Evolutionary conservation across 1,284 basidiomycete genomes (phyloP), one percentile per base, ranked within the genome.

Genomic region (Butyriboletus regius): DNA sequence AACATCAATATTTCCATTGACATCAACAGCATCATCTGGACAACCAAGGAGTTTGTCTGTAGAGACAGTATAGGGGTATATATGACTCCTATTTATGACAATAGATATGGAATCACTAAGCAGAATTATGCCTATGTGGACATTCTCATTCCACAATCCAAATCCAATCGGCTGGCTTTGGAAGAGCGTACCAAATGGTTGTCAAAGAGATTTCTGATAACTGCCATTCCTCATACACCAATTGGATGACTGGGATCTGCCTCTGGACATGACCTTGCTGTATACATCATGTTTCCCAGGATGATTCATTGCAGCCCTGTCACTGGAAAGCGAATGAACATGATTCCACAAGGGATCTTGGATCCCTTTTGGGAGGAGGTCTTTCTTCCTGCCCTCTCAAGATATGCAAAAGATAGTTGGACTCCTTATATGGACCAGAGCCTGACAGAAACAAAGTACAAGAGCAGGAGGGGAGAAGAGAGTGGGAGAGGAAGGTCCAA

Each of bases 211-310:
- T 48, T 54, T n/a, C 38, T 48, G 0, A 2, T 60, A 1, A 50
- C 20, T 45, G 39, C 32, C 0, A 52, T 60, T 0, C 54, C 51
- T 3, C 49, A 60, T 22, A 12, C 38, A 1, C n/a, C 33, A 9
- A 45, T 60, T 39, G 54, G 48, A 3, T 4, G n/a, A 4, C 37
- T 60, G 0, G 13, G 20, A 0, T 45, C 34, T 0, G 10, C 35
- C 0, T 43, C 54, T 13, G 44, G 57, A 0, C 50, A 56, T 28
- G 10, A 2, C 1, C 17, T 57, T 2, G 33, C 18, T 2, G 43
- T 61, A 0, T 57, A 54, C 1, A 54, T 63, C 0, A 34, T 51
- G 4, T 61, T 61, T 45, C 54, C 61, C 3, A 2, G 36, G 1
- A 60, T 61, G 51, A 59, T 61, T 1, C 61, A 61, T 13, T 5